Base-by-base conservation (phyloP, 2,329 filamentous ascomycete genomes). In the Trichoderma afroharzianum region DNA sequence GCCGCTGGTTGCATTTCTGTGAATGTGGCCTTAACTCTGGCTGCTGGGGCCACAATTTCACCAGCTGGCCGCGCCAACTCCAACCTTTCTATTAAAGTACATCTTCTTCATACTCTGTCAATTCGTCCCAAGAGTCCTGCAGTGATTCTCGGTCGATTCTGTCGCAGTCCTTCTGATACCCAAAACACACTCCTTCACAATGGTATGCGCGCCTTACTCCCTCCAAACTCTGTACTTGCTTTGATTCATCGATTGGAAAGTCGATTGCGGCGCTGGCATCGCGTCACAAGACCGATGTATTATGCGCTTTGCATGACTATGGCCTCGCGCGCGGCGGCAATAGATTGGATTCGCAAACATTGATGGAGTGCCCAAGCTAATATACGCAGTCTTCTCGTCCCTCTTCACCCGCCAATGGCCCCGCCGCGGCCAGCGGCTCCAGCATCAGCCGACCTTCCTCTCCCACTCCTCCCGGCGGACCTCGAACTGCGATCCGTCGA, bases 401-500 rank as follows among this genome's bases (percentile, higher is more conserved):
- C 70, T 85, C 88, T 66, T 91, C 91, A 63, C 90, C 90, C 72
- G 83, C 82, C 74, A 86, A 85, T 79, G 84, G 85, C 74, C 84
- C 86, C 73, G 86, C 87, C 76, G 86, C 87, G 76, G 86, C 89
- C 76, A 88, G 88, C 72, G 93, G 92, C 83, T 87, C 90, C 73
- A 90, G 88, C 80, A 88, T 91, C 79, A 90, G 88, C 79, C 93
- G 95, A 75, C 91, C 93, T 71, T 92, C 93, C 33, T 97, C 95
- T 63, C 95, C 95, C 73, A 91, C 93, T 78, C 92, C 94, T 74
- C 96, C 96, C 30, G 96, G 96, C 76, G 96, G 96, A 77, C 94
- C 96, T 79, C 94, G 96, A 82, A 97, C 95, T 76, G 95, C 94
- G 74, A 97, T 99, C 85, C 91, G 96, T 83, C 92, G 96, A 82